phyloP scores from a whole-genome alignment of 495 filamentous ascomycete genomes.

The Letharia columbiana region DNA sequence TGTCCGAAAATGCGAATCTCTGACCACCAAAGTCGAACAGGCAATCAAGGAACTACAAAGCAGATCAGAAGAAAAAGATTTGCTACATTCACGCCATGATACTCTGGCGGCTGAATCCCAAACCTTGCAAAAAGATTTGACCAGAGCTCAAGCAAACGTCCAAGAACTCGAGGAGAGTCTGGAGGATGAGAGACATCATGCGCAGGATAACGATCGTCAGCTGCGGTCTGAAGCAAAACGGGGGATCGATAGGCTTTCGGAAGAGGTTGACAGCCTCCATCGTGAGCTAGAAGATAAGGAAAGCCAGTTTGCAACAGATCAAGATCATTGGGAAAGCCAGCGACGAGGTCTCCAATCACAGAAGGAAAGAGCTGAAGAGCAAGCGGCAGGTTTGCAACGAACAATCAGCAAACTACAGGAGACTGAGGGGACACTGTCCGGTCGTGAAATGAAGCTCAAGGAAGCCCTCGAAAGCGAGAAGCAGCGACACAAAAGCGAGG shows the following conservation, averaged over 20 bases:
- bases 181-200: slow-evolving; percentile 49
- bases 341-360: slow-evolving; percentile 56
- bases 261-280: slow-evolving; percentile 59
- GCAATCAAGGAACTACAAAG: slow-evolving; percentile 47
- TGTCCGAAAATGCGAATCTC: slow-evolving; percentile 30
- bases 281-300: slow-evolving; percentile 69
- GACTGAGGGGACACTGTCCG: slow-evolving; percentile 54
- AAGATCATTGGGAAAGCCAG: slow-evolving; percentile 62
- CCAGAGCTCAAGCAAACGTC: slow-evolving; percentile 45
- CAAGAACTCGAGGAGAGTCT: slow-evolving; percentile 50
- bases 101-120: slow-evolving; percentile 60
- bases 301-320: slow-evolving; percentile 57
- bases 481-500: slow-evolving; percentile 47
- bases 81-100: slow-evolving; percentile 60
- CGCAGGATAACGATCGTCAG: slow-evolving; percentile 49
- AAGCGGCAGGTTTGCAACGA: slow-evolving; percentile 58
- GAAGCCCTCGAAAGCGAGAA: slow-evolving; percentile 53
- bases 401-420: slow-evolving; percentile 65
- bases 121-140: slow-evolving; percentile 55
- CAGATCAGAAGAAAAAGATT: slow-evolving; percentile 57
- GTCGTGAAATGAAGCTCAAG: slow-evolving; percentile 56
- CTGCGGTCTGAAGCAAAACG: slow-evolving; percentile 51
- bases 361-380: slow-evolving; percentile 58
- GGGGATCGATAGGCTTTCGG: slow-evolving; percentile 54
- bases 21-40: slow-evolving; percentile 43